phyloP scores from a whole-genome alignment of 2,329 filamentous ascomycete genomes.

The Sporothrix globosa region DNA sequence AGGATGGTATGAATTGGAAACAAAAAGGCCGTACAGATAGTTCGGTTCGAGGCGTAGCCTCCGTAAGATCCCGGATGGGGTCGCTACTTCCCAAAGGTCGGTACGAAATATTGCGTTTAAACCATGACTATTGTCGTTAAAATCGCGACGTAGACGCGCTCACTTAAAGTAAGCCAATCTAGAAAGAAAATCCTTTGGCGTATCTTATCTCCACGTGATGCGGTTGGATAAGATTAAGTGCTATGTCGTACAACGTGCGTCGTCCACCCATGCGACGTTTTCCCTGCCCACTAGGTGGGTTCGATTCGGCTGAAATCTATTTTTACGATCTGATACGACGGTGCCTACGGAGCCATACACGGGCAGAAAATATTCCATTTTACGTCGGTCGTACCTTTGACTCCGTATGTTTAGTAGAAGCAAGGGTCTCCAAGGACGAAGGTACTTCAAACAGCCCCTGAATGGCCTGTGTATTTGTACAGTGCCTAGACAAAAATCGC shows the following conservation, averaged over 20 bases:
- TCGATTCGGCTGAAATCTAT: neutral
- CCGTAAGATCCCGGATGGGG: neutral
- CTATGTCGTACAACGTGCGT: too few species aligned
- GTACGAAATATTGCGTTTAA: neutral
- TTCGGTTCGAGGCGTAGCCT: neutral
- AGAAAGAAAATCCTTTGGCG: neutral
- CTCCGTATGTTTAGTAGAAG: too few species aligned
- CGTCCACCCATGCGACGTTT: too few species aligned
- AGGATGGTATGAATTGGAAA: neutral
- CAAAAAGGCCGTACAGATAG: neutral
- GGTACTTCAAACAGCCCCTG: too few species aligned
- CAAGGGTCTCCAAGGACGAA: too few species aligned
- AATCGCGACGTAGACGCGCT: conserved; percentile 8
- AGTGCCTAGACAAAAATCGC: too few species aligned
- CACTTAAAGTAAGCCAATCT: neutral
- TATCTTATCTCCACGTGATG: conserved; percentile 9
- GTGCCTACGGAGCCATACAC: too few species aligned
- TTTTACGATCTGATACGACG: neutral
- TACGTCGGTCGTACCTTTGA: too few species aligned
- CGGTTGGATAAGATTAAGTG: neutral
- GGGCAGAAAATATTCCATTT: too few species aligned
- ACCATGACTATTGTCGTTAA: neutral
- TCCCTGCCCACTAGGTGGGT: neutral
- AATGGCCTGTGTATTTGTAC: too few species aligned
- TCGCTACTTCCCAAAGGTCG: neutral